Evolutionary conservation across 106 monocot species (phyloP).

Genomic region (Apostasia shenzhenica): DNA sequence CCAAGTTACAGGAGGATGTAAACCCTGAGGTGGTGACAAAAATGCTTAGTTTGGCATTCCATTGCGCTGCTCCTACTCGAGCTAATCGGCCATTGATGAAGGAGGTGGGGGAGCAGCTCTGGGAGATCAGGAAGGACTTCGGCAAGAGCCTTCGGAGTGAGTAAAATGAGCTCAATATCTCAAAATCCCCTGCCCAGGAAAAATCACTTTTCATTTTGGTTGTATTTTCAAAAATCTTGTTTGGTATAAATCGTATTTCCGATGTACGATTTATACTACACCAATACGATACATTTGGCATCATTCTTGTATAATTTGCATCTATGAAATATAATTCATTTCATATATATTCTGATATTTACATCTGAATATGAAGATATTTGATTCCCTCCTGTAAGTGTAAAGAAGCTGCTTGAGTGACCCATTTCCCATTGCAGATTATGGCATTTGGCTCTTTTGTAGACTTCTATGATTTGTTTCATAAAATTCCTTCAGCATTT

Average conservation of each 20-base stretch:
- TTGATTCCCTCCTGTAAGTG: too few relatives aligned
- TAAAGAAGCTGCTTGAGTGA: neutral
- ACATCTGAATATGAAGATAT: too few relatives aligned
- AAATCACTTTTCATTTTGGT: neutral
- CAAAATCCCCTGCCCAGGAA: neutral
- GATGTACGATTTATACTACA: too few relatives aligned
- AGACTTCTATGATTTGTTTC: neutral
- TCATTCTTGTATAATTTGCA: too few relatives aligned
- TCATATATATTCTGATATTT: too few relatives aligned
- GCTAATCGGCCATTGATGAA: constrained; percentile 13
- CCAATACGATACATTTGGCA: too few relatives aligned
- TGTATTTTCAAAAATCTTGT: too few relatives aligned
- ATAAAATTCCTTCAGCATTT: neutral
- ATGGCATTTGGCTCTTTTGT: neutral
- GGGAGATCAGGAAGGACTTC: constrained; percentile 16
- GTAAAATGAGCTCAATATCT: neutral
- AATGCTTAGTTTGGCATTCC: constrained; percentile 14
- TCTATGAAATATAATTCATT: too few relatives aligned
- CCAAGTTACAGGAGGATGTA: constrained; percentile 3
- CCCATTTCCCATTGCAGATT: neutral
- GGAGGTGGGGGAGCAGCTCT: constrained; percentile 12
- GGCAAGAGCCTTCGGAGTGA: constrained; percentile 1
- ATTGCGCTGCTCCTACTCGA: constrained; percentile 14
- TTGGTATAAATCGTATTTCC: too few relatives aligned
- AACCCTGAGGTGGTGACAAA: constrained; percentile 7